Evolutionary conservation across 2,329 filamentous ascomycete species (phyloP), one percentile per base, ranked within the genome.

Genomic region (Aspergillus quadricinctus): DNA sequence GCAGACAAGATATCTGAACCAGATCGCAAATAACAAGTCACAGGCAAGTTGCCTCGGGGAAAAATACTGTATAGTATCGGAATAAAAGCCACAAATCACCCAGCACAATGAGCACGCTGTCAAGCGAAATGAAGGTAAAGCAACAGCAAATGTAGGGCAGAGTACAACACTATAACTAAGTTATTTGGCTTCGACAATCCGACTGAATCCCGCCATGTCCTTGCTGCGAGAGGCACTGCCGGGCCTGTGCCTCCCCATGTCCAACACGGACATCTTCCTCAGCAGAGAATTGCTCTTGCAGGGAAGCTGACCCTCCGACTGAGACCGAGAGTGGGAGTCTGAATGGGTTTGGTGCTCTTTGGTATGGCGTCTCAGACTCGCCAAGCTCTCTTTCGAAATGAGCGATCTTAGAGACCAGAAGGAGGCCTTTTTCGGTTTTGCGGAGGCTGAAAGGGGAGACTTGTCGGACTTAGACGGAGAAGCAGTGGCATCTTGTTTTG

Each of bases 111-210:
- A 6, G 14, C 31, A 37, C 14, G 31, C 31, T 17, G 14, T 37
- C 31, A 37, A 17, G 31, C 14, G 14, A 37, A 10, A 45, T 19
- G 41, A 45, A 45, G 7, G 11, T 45, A 2, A 23, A 19, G 21
- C n/a, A 6, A 21, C 8, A 10, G 19, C 11, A 10, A 10, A 9
- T 10, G 6, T 9, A 19, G 3, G 41, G n/a, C 41, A 17, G 14
- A 17, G 31, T 37, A n/a, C 31, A 17, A 11, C 35, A 17, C 14
- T 37, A n/a, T 14, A 17, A 11, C 45, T 53, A 56, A 25, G 43
- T 11, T 17, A 35, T 4, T 17, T 48, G 45, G 45, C 55, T 48
- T 57, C 48, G 2, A 49, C 52, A 11, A 57, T 55, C n/a, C 56
- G 56, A 50, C 19, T 54, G 31, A 54, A 51, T 14, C 48, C 56